Percentiles rank a stretch among this genome's conserved stretches.
phyloP scores from a whole-genome alignment of 2,329 filamentous ascomycete species.

The Cylindrodendrum hubeiense region DNA sequence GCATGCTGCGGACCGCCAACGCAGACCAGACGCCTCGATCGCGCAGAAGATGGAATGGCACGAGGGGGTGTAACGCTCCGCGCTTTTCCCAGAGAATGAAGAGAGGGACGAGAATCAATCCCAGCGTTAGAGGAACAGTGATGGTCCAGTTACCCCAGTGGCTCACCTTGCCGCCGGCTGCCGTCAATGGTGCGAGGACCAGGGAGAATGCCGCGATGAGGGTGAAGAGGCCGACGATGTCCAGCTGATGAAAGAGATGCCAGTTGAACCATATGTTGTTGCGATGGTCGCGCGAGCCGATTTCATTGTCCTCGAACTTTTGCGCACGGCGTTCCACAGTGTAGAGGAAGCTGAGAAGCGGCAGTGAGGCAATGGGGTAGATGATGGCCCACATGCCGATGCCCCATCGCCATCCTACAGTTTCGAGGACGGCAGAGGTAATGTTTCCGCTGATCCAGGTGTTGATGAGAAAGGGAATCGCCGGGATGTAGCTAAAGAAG shows the following conservation, averaged over 20 bases:
- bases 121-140: conserved; percentile 63
- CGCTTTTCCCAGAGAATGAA: conserved; percentile 67
- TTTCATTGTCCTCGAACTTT: conserved; percentile 8
- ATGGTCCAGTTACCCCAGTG: conserved; percentile 65
- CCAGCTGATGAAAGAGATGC: conserved; percentile 69
- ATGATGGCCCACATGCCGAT: conserved; percentile 75
- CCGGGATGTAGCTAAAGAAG: conserved; percentile 73
- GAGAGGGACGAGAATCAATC: conserved; percentile 59
- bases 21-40: conserved; percentile 73
- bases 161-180: conserved; percentile 61
- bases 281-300: neutral
- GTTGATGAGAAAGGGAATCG: conserved; percentile 70
- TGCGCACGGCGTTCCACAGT: conserved; percentile 45
- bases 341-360: conserved; percentile 61
- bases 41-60: conserved; percentile 69
- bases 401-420: conserved; percentile 71
- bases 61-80: conserved; percentile 62
- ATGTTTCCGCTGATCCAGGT: conserved; percentile 74
- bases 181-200: conserved; percentile 64
- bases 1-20: conserved; percentile 63
- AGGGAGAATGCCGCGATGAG: conserved; percentile 61
- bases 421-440: conserved; percentile 60
- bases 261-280: conserved; percentile 47
- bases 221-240: conserved; percentile 61
- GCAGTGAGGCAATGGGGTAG: conserved; percentile 67